Conservation (phyloP, 1,284 basidiomycete genomes). For the Irpex lacteus region DNA sequence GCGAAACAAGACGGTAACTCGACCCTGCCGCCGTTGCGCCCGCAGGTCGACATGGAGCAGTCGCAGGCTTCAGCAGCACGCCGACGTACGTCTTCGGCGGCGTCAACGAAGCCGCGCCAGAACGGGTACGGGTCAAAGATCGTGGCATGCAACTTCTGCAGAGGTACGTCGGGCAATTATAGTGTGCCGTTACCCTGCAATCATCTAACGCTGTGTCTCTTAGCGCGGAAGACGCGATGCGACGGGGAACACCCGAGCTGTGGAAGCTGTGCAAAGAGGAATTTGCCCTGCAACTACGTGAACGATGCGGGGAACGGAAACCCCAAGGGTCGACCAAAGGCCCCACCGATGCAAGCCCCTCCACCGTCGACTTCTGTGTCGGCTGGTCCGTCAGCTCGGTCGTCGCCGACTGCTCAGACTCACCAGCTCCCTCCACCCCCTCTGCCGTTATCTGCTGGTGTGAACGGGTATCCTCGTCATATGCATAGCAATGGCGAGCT, state of each 20-base stretch:
- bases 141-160: conserved; percentile 80
- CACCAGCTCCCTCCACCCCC: conserved; percentile 21
- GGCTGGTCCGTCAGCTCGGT: conserved; percentile 22
- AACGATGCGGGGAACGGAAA: conserved; percentile 50
- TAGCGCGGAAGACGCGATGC: conserved; percentile 82
- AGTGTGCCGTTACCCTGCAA: conserved; percentile 11
- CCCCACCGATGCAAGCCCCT: neutral
- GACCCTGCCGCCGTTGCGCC: conserved; percentile 19
- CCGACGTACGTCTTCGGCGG: conserved; percentile 67
- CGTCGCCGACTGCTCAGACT: conserved; percentile 47
- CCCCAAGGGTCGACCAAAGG: conserved; percentile 20
- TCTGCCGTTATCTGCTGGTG: conserved; percentile 29
- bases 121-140: conserved; percentile 76
- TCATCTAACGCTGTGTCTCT: conserved; percentile 6
- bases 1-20: conserved; percentile 16
- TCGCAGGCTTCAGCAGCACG: conserved; percentile 24
- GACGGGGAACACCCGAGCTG: conserved; percentile 78
- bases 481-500: conserved; percentile 21
- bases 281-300: conserved; percentile 73
- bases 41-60: conserved; percentile 27
- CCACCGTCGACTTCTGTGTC: conserved; percentile 12
- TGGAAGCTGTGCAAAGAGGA: conserved; percentile 71
- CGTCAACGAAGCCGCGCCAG: conserved; percentile 56
- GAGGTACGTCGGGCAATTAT: conserved; percentile 49
- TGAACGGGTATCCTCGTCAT: conserved; percentile 20